Evolutionary conservation across 495 filamentous ascomycete species (phyloP).

Genomic region (Podospora conica): DNA sequence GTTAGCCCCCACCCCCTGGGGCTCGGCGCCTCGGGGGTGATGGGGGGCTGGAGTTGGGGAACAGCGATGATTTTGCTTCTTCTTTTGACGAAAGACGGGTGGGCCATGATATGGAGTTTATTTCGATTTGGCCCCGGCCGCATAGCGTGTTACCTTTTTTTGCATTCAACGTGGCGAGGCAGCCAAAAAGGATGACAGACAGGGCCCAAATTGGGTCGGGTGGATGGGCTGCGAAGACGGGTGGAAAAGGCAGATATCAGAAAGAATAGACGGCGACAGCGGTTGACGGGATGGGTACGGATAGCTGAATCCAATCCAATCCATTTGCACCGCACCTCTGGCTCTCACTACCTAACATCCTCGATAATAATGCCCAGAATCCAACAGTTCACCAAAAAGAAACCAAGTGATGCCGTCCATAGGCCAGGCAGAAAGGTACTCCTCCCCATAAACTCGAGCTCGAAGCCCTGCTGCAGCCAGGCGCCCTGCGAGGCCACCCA

Average conservation of each 20-base stretch:
- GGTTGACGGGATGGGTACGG: background rate
- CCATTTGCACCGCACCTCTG: background rate
- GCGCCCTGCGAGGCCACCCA: slow-evolving; percentile 70
- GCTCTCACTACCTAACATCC: slow-evolving; percentile 44
- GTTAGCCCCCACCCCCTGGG: background rate
- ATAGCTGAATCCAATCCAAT: background rate
- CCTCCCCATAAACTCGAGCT: slow-evolving; percentile 80
- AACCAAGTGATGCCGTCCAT: slow-evolving; percentile 65
- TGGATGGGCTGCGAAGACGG: background rate
- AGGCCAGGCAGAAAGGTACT: slow-evolving; percentile 82
- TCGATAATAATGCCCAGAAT: slow-evolving; percentile 71
- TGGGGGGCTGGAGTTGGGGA: background rate
- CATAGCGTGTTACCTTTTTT: background rate
- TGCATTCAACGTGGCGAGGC: background rate
- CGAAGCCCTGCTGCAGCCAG: slow-evolving; percentile 86
- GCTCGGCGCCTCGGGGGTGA: background rate
- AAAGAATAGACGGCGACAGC: background rate
- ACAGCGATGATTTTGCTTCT: background rate
- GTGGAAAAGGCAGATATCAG: background rate
- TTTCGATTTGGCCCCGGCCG: background rate
- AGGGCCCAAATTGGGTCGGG: no score
- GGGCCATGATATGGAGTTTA: background rate
- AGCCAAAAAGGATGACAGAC: background rate
- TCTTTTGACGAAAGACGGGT: background rate
- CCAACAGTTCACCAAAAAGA: slow-evolving; percentile 83